Percentiles rank a stretch among this genome's conserved stretches.
Conservation (phyloP, 768 basidiomycete genomes). For the Hygrophorus russula region DNA sequence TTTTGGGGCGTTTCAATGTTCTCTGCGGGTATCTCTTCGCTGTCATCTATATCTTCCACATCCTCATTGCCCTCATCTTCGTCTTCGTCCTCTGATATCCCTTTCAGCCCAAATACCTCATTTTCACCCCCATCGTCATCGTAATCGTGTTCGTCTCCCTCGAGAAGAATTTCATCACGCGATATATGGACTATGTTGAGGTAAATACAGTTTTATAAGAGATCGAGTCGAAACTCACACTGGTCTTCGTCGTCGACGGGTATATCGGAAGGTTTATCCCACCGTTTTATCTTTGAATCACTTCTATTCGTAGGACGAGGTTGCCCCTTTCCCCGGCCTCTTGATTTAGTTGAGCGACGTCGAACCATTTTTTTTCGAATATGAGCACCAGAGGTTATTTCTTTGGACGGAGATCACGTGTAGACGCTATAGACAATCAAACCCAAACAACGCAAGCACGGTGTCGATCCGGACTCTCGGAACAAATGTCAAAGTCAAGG, state of each 20-base stretch:
- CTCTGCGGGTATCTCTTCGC: constrained; percentile 14
- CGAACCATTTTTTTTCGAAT: constrained; percentile 13
- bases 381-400: too few relatives aligned
- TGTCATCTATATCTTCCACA: constrained; percentile 22
- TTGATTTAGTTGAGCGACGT: constrained; percentile 30
- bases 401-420: too few relatives aligned
- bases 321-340: constrained; percentile 19
- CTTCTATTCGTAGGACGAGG: constrained; percentile 38
- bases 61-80: constrained; percentile 19
- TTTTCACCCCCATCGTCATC: constrained; percentile 58
- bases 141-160: constrained; percentile 37
- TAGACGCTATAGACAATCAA: too few relatives aligned
- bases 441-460: too few relatives aligned
- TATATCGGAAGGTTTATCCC: constrained; percentile 59
- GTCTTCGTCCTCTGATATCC: constrained; percentile 39
- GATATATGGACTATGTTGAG: constrained; percentile 50
- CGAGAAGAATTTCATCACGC: constrained; percentile 68
- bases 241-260: constrained; percentile 72
- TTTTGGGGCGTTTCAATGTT: constrained; percentile 10
- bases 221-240: constrained; percentile 34
- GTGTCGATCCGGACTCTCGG: too few relatives aligned
- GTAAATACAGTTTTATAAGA: constrained; percentile 3
- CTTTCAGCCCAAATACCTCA: constrained; percentile 70
- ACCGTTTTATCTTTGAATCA: constrained; percentile 47
- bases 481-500: too few relatives aligned